Evolutionary conservation across 768 basidiomycete genomes (phyloP).

Genomic region (Boletellus sp.): DNA sequence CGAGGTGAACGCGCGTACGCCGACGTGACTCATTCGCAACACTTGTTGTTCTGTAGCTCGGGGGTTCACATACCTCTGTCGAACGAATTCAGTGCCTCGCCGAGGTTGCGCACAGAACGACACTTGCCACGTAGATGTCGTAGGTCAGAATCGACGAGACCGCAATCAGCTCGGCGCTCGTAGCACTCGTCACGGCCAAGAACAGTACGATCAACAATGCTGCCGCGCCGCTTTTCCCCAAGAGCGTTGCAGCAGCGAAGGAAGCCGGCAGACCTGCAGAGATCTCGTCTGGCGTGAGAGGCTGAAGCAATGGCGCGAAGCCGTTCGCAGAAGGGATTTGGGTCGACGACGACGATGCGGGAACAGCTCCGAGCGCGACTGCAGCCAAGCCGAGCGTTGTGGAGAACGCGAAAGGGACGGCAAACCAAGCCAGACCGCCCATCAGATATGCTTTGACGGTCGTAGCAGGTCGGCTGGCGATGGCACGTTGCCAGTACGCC

Average conservation of each 20-base stretch:
- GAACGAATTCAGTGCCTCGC: neutral
- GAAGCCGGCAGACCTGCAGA: conserved; percentile 87
- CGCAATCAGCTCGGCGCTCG: conserved; percentile 88
- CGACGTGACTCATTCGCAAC: conserved; percentile 61
- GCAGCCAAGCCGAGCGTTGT: conserved; percentile 87
- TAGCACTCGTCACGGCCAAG: conserved; percentile 82
- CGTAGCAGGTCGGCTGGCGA: conserved; percentile 79
- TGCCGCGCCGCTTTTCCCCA: conserved; percentile 77
- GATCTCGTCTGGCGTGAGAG: conserved; percentile 58
- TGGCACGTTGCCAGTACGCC: conserved; percentile 90
- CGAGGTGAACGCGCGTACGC: conserved; percentile 37
- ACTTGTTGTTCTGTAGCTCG: conserved; percentile 72
- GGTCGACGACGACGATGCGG: conserved; percentile 24
- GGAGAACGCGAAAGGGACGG: conserved; percentile 83
- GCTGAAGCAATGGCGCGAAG: conserved; percentile 38
- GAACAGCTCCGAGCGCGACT: conserved; percentile 64
- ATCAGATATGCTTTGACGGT: conserved; percentile 89
- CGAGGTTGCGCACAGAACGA: neutral
- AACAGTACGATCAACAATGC: conserved; percentile 80
- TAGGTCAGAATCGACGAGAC: conserved; percentile 82
- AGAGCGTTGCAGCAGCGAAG: conserved; percentile 75
- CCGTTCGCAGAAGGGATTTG: conserved; percentile 48
- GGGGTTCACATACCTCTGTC: conserved; percentile 75
- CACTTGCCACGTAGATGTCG: conserved; percentile 71
- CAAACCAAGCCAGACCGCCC: conserved; percentile 90